Base-by-base conservation (phyloP, 805 yeast genomes). In the Nakazawaea peltata region DNA sequence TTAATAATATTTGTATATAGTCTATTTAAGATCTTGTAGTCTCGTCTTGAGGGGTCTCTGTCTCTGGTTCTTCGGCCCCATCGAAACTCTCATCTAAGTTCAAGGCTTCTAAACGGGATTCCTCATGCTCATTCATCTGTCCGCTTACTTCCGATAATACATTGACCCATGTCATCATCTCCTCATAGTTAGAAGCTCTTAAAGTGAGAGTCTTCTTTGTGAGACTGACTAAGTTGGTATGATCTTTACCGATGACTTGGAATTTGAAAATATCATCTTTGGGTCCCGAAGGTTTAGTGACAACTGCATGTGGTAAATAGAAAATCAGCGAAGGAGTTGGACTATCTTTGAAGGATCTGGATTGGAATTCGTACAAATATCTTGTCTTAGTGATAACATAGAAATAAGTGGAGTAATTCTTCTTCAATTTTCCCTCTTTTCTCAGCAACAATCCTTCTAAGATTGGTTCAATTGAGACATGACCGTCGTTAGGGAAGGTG, bases 361-460 rank as follows among this genome's bases (percentile, higher is more conserved):
- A 56, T 39, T 64, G 65, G 51, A 66, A 71, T 42, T 67, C 71
- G 41, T 64, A 63, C 16, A 71, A 45, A 45, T 56, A 67, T 16
- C 64, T 56, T 1, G 72, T 45, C 21, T 63, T 66, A 5, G 76
- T 62, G 28, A 71, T 51, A 26, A 66, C 76, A 44, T 61, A 71
- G 48, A 63, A 72, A 44, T 59, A 63, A 7, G 57, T 58, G 34
- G 54, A 53, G 49, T 62, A 70, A 35, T 57, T 51, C 44, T 67
- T 66, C 34, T 57, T 48, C 19, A 72, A 39, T 25, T 54, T 51
- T 5, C 72, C 68, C 31, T 64, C 66, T 48, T 67, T 69, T 35
- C 68, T 63, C 43, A 55, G 53, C 27, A 71, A 48, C 19, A 58
- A 41, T 26, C 78, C 78, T 44, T 68, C 73, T 12, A 71, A 49